These are phyloP conservation scores for Claviceps paspali DNA, from an alignment of 2,329 filamentous ascomycete species.

Conservation along the genomic window DNA sequence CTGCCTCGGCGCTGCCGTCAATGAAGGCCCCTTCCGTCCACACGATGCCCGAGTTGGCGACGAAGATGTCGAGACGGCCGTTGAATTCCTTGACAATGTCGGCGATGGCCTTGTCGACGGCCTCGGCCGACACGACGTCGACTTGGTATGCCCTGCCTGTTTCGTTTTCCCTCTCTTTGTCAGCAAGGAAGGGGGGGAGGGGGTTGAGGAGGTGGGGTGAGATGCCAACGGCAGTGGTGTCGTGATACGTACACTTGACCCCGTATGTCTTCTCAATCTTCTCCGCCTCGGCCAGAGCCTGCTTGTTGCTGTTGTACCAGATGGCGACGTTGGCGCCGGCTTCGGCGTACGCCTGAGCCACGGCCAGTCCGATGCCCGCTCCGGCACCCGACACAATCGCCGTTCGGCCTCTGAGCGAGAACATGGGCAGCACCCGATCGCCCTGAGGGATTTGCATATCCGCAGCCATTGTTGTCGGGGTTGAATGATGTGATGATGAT, in stretches of 20 bases:
- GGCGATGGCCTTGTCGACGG: constrained; percentile 34
- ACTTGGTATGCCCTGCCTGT: constrained; percentile 34
- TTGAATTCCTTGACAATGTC: constrained; percentile 50
- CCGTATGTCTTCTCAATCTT: constrained; percentile 50
- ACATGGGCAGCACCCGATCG: constrained; percentile 44
- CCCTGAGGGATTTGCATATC: constrained; percentile 27
- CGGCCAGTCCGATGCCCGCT: constrained; percentile 49
- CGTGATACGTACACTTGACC: constrained; percentile 43
- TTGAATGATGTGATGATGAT: not conserved
- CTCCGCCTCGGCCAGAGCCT: constrained; percentile 44
- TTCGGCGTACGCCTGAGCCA: constrained; percentile 51
- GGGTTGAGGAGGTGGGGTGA: too few species aligned
- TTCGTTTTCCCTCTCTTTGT: not conserved
- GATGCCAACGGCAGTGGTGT: not conserved
- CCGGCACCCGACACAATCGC: constrained; percentile 55
- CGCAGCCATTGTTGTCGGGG: constrained; percentile 16
- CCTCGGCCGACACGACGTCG: constrained; percentile 38
- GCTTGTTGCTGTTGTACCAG: constrained; percentile 57
- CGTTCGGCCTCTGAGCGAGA: constrained; percentile 55
- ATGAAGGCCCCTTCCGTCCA: constrained; percentile 57
- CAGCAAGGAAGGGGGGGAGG: too few species aligned
- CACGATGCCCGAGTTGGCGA: constrained; percentile 63
- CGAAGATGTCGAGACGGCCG: constrained; percentile 60
- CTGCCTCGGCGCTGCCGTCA: constrained; percentile 47
- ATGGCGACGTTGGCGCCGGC: constrained; percentile 58